Evolutionary conservation across 306 rosid species (phyloP), one percentile per base, ranked within the genome.

Genomic region (Trifolium subterraneum): DNA sequence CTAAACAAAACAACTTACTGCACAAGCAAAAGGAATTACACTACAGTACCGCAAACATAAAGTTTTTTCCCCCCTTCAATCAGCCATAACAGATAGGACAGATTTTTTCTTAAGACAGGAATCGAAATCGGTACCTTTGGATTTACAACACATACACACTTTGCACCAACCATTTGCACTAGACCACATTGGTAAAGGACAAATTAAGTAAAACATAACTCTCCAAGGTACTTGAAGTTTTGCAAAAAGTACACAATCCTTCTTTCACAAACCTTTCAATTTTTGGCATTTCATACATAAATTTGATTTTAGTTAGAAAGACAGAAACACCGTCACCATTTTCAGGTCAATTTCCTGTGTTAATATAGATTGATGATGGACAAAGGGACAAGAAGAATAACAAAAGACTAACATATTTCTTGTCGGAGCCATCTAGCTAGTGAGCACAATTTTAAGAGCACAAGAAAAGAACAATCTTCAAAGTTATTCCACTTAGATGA

Each of bases 231-330:
- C 64, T 19, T n/a, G 70, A 19, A 35, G 31, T 22, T 61, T 45
- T 54, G 70, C 65, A 70, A 64, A 44, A 29, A 7, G 5, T 18
- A 73, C 45, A 18, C 63, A 48, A 31, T 72, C 58, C 70, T 52
- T 69, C 60, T 67, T 52, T 51, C 60, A 70, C 36, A 74, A 41
- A 70, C 54, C 41, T 75, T 75, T 74, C 61, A 9, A 70, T 39
- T 38, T 65, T 65, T 59, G 60, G 47, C 39, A 70, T 56, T 45
- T 33, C 41, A 4, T 13, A 45, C 41, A 15, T 15, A 12, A 35
- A 35, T 22, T 14, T 14, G 10, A 25, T 39, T 42, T 73, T 52
- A 19, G 18, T 33, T 10, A 27, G 38, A 66, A 42, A 42, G 18
- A 35, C n/a, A 33, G 55, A 68, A 73, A 51, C 67, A 51, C 80